Conservation (phyloP, 2,329 filamentous ascomycete genomes). For the Ophiostoma sp. region DNA sequence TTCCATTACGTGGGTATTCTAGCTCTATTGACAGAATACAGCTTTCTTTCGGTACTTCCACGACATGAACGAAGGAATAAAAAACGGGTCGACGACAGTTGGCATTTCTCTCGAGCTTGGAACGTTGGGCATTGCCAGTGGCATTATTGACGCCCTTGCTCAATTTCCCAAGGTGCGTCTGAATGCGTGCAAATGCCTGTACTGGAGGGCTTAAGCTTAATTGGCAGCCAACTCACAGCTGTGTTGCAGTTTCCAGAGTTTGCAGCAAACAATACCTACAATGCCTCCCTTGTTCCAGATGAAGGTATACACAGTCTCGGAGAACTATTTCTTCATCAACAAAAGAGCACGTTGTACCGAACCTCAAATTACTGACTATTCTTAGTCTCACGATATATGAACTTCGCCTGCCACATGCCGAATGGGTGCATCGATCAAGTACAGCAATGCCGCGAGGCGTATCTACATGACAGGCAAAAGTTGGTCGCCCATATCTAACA, state of each 20-base stretch:
- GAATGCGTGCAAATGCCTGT: not conserved
- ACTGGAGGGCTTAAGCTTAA: not conserved
- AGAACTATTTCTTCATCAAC: not conserved
- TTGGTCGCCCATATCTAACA: not conserved
- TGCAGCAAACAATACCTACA: constrained; percentile 53
- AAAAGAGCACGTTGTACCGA: too few relatives aligned
- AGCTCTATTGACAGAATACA: constrained; percentile 35
- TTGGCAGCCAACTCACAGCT: not conserved
- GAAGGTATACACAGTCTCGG: not conserved
- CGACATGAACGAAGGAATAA: constrained; percentile 55
- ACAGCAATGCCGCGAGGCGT: constrained; percentile 27
- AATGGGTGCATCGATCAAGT: constrained; percentile 53
- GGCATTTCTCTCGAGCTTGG: constrained; percentile 49
- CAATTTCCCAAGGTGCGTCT: constrained; percentile 26
- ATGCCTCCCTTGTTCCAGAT: constrained; percentile 31
- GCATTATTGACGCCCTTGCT: constrained; percentile 27
- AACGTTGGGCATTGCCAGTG: constrained; percentile 45
- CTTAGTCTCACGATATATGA: constrained; percentile 24
- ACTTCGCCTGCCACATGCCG: constrained; percentile 29
- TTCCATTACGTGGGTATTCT: not conserved
- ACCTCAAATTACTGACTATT: not conserved
- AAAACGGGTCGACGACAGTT: constrained; percentile 40
- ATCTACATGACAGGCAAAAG: not conserved
- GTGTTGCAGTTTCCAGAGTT: constrained; percentile 33
- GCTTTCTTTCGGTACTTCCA: constrained; percentile 58